Conservation (phyloP, 805 yeast species). For the Tetrapisispora fleetii region DNA sequence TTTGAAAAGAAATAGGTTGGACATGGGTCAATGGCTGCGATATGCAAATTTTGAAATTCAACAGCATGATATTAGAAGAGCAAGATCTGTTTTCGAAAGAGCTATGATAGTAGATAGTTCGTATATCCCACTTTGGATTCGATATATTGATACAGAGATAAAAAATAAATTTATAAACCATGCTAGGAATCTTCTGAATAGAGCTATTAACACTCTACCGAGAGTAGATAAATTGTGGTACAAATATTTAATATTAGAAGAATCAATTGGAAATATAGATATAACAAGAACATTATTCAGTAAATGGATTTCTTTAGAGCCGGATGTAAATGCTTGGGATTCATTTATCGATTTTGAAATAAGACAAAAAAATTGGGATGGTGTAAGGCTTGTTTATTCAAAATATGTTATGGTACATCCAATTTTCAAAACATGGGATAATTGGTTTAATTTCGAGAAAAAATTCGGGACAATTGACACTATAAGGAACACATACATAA, state of each 20-base stretch:
- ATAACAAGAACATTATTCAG: slow-evolving; percentile 60
- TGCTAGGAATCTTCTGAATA: slow-evolving; percentile 74
- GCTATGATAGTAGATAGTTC: slow-evolving; percentile 69
- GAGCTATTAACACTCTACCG: slow-evolving; percentile 69
- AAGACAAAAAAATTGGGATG: slow-evolving; percentile 48
- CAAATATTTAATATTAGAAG: slow-evolving; percentile 73
- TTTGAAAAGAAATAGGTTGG: slow-evolving; percentile 72
- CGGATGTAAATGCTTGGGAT: slow-evolving; percentile 58
- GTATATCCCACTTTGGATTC: slow-evolving; percentile 76
- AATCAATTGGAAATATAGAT: slow-evolving; percentile 51
- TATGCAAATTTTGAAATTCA: slow-evolving; percentile 83
- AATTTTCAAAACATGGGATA: slow-evolving; percentile 50
- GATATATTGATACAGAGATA: slow-evolving; percentile 72
- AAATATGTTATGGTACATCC: slow-evolving; percentile 48
- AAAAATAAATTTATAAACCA: slow-evolving; percentile 67
- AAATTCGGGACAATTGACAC: slow-evolving; percentile 37
- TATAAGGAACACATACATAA: slow-evolving; percentile 55
- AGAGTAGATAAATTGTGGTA: slow-evolving; percentile 81
- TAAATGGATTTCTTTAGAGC: slow-evolving; percentile 77
- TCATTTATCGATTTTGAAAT: slow-evolving; percentile 65
- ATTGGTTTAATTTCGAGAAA: slow-evolving; percentile 68
- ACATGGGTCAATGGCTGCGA: slow-evolving; percentile 81
- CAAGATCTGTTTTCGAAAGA: slow-evolving; percentile 80
- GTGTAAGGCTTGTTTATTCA: slow-evolving; percentile 49
- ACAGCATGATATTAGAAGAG: slow-evolving; percentile 68